These are phyloP conservation scores for Alternaria triticimaculans DNA, from an alignment of 2,329 filamentous ascomycete species.

Conservation along the genomic window DNA sequence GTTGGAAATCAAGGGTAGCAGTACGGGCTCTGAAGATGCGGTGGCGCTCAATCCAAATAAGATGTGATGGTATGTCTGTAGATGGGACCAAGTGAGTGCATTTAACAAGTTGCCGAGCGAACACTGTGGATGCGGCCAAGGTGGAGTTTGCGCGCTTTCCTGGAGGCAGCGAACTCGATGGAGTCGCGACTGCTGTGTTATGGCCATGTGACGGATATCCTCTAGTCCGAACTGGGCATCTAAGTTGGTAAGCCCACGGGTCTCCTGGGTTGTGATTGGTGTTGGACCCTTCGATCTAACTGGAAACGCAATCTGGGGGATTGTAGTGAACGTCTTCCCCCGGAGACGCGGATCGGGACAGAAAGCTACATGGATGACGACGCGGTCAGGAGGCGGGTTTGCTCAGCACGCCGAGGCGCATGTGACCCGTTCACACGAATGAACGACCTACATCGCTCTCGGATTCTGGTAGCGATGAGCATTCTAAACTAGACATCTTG, in stretches of 20 bases:
- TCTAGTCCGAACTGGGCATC: conserved; percentile 12
- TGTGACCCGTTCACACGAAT: conserved; percentile 2
- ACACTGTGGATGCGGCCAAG: conserved; percentile 6
- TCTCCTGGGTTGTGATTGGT: conserved; percentile 9
- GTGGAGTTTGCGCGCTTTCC: neutral
- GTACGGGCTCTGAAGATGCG: conserved; percentile 11
- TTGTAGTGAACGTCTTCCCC: neutral
- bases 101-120: neutral
- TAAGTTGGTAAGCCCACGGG: conserved; percentile 14
- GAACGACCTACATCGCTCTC: neutral
- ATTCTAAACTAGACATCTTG: neutral
- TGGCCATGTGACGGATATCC: conserved; percentile 4
- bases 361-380: neutral
- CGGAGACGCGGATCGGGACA: neutral
- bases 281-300: neutral
- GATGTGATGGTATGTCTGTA: conserved; percentile 7
- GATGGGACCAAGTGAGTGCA: conserved; percentile 12
- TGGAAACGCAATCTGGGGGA: neutral
- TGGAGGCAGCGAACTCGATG: conserved; percentile 11
- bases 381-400: neutral
- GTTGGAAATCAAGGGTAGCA: conserved; percentile 13
- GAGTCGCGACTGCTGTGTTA: conserved; percentile 4
- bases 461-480: neutral
- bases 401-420: neutral
- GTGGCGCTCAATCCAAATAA: conserved; percentile 15